These are phyloP conservation scores for Yamadazyma philogaea DNA, from an alignment of 805 yeast species.

Conservation along the genomic window DNA sequence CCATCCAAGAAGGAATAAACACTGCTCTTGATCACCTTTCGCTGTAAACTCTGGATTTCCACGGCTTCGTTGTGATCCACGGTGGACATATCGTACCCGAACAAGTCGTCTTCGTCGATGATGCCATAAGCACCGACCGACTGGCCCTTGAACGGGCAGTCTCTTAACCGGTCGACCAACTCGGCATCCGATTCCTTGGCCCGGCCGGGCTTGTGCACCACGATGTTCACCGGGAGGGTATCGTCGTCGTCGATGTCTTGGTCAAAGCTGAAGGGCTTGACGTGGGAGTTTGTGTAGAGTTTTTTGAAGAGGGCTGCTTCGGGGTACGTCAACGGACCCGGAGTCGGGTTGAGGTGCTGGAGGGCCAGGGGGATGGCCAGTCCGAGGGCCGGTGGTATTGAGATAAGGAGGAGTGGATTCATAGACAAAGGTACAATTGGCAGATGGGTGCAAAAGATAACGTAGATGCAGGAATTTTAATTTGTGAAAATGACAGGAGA, in stretches of 20 bases:
- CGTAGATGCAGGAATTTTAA: too few relatives aligned
- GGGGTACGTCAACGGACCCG: neutral
- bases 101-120: constrained; percentile 10
- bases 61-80: constrained; percentile 11
- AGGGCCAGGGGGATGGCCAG: neutral
- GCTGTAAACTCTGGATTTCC: constrained; percentile 9
- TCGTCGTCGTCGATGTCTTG: constrained; percentile 12
- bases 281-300: constrained; percentile 8
- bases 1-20: constrained; percentile 10
- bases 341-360: neutral
- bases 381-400: neutral
- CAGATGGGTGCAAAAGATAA: too few relatives aligned
- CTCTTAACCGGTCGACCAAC: constrained; percentile 12
- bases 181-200: constrained; percentile 9
- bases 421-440: too few relatives aligned
- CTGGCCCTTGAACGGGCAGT: neutral
- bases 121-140: constrained; percentile 4
- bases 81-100: constrained; percentile 4
- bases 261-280: constrained; percentile 7
- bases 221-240: constrained; percentile 11
- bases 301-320: constrained; percentile 12
- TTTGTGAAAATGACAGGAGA: too few relatives aligned
- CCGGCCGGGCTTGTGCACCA: constrained; percentile 11
- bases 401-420: neutral
- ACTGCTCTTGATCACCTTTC: constrained; percentile 8